Base-by-base conservation (phyloP, 1,284 basidiomycete genomes). In the Irpex sp. region DNA sequence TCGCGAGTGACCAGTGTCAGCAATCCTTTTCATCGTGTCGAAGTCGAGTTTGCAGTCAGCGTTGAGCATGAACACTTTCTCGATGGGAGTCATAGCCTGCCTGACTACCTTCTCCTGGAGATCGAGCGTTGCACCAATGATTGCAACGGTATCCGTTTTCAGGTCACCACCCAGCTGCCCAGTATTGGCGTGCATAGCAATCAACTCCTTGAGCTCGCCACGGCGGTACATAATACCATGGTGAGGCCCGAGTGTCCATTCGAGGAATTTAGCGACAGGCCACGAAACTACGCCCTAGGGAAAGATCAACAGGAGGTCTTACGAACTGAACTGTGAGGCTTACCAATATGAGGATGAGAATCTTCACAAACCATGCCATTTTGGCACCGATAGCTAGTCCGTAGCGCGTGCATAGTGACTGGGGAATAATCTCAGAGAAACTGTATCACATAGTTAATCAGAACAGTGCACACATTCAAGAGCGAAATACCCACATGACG, bases 331-430 rank as follows among this genome's bases (percentile, higher is more conserved):
- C 46, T 21, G 13, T 54, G 4, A 57, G 11, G 77, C 84, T 68
- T 67, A 89, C 91, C 68, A 94, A 74, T 7, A 80, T 69, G 69
- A 85, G 87, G 61, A 95, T 91, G 53, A 95, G 75, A 33, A 81
- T 74, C 53, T 81, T 84, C 0, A 93, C 92, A 65, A 94, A 82
- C 0, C 88, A 86, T 0, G 93, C 94, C 81, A 94, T 94, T 64
- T 90, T 90, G 0, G 95, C 95, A 39, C 95, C 95, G 57, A 98
- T 88, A 59, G 90, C 89, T 2, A 97, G 82, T 31, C 96, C 96
- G 78, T 96, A 90, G 17, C 95, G 87, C 15, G 95, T 95, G 72
- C 94, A 97, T 4, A 96, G 75, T 2, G 89, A 91, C 76, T 94
- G 87, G 0, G 95, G 95, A 64, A 97, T 97, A 67, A 97, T 92